phyloP scores from a whole-genome alignment of 1,284 basidiomycete species.

The Trametes pubescens region DNA sequence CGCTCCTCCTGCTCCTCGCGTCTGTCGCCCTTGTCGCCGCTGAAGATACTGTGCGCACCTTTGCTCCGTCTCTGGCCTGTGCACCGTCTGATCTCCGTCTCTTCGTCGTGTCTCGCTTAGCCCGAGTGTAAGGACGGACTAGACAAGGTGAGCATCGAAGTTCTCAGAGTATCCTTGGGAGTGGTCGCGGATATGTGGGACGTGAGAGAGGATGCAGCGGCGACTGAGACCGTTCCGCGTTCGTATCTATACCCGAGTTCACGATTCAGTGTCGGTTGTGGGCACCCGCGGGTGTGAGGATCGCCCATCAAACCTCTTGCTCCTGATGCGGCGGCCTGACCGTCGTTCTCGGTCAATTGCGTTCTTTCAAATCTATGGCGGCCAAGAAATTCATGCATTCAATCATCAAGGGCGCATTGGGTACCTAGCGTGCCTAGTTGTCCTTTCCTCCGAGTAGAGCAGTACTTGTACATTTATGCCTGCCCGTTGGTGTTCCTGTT shows the following conservation, averaged over 20 bases:
- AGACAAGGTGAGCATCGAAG: constrained; percentile 22
- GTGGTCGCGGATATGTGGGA: neutral
- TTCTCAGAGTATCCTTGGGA: neutral
- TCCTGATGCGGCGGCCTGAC: neutral
- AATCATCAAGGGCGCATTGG: too few relatives aligned
- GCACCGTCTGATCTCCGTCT: neutral
- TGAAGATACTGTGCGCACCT: constrained; percentile 24
- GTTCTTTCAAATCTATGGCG: too few relatives aligned
- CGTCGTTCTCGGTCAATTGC: neutral
- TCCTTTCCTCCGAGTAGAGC: too few relatives aligned
- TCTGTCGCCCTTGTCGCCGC: constrained; percentile 20
- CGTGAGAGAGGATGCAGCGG: neutral
- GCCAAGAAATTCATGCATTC: too few relatives aligned
- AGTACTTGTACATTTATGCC: too few relatives aligned
- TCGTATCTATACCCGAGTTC: neutral
- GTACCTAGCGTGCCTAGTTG: too few relatives aligned
- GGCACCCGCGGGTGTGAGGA: neutral
- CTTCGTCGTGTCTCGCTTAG: constrained; percentile 1
- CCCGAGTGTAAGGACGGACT: constrained; percentile 18
- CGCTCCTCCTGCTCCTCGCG: constrained; percentile 22
- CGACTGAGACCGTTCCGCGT: neutral
- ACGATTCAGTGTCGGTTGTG: neutral
- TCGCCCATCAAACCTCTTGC: neutral
- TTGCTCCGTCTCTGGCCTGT: constrained; percentile 6
- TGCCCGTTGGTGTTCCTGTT: too few relatives aligned